A percentile compares a stretch with the other conserved stretches of the same genome.
Evolutionary conservation across 2,329 filamentous ascomycete genomes (phyloP).

Genomic region (Didymella lethalis): DNA sequence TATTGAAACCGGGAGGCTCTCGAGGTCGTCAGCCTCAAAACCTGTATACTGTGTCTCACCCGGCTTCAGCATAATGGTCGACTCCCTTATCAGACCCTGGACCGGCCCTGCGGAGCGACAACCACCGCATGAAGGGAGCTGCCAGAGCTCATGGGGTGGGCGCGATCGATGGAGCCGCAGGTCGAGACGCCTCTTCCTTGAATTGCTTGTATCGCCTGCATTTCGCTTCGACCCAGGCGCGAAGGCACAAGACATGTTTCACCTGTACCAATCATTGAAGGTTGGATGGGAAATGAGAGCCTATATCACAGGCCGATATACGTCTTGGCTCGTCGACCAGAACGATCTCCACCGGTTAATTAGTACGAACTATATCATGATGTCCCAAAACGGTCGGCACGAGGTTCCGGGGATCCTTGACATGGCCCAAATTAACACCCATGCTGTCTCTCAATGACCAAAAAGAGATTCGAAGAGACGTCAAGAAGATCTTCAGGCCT

Average conservation of each 20-base stretch:
- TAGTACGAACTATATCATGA: slow-evolving; percentile 4
- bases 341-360: slow-evolving; percentile 13
- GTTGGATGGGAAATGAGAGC: slow-evolving; percentile 1
- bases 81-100: neutral
- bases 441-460: neutral
- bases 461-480: neutral
- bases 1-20: neutral
- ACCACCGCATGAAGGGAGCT: neutral
- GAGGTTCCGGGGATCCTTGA: slow-evolving; percentile 3
- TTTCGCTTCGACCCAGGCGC: neutral
- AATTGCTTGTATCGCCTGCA: neutral
- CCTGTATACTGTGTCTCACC: neutral
- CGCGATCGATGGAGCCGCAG: slow-evolving; percentile 4
- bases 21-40: neutral
- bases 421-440: neutral
- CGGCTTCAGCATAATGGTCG: neutral
- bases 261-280: neutral
- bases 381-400: slow-evolving; percentile 11
- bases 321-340: slow-evolving; percentile 1
- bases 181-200: neutral
- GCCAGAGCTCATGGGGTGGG: neutral
- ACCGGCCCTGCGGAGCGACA: neutral
- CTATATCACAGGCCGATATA: slow-evolving; percentile 8
- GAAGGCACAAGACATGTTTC: neutral
- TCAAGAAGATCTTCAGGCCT: neutral